These are phyloP conservation scores for Geopyxis carbonaria DNA, from an alignment of 495 filamentous ascomycete species.

Conservation along the genomic window DNA sequence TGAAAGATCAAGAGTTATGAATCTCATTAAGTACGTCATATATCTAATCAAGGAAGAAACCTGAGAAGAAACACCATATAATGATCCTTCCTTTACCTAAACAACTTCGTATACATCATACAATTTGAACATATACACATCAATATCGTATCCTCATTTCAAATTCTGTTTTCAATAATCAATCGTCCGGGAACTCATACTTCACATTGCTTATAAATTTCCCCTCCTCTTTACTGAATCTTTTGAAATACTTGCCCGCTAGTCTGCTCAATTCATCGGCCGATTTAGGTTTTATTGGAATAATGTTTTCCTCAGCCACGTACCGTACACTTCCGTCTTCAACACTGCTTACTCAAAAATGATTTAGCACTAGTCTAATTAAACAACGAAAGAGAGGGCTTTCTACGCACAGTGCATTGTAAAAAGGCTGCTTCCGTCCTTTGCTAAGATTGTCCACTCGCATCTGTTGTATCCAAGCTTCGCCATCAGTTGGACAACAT, in stretches of 20 bases:
- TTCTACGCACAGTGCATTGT: constrained; percentile 67
- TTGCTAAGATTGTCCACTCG: constrained; percentile 40
- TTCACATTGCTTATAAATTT: constrained; percentile 72
- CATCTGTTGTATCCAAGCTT: constrained; percentile 41
- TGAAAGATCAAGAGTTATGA: no score
- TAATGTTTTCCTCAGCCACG: constrained; percentile 77
- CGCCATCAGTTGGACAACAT: constrained; percentile 36
- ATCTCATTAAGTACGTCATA: no score
- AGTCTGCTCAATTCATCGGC: constrained; percentile 42
- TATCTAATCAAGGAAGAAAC: no score
- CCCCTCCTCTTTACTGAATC: constrained; percentile 50
- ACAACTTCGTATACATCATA: no score
- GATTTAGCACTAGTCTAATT: constrained; percentile 1
- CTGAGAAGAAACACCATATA: no score
- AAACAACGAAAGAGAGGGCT: neutral
- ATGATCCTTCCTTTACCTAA: no score
- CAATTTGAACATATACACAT: no score
- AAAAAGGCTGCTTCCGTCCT: constrained; percentile 63
- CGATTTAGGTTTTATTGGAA: constrained; percentile 30
- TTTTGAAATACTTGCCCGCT: constrained; percentile 77
- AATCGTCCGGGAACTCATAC: constrained; percentile 81
- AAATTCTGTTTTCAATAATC: no score
- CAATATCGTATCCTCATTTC: no score
- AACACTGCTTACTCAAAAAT: constrained; percentile 36
- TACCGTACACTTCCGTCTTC: constrained; percentile 55